A percentile compares a stretch with the other conserved stretches of the same genome.
phyloP scores from a whole-genome alignment of 2,329 filamentous ascomycete genomes.

The Aspergillus clavatus region DNA sequence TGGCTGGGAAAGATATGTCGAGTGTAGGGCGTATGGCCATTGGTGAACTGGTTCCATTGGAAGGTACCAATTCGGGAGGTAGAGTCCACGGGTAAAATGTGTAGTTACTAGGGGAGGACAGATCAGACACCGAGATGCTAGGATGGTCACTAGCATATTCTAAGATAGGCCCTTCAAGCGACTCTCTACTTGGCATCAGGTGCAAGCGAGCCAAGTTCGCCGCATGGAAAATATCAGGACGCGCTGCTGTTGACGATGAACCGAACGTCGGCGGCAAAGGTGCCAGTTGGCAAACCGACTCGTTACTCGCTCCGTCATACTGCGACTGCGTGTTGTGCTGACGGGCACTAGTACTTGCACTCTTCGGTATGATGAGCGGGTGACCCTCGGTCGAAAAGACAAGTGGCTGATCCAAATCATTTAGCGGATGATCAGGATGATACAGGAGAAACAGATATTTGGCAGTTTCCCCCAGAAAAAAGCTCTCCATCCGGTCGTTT shows the following conservation, averaged over 20 bases:
- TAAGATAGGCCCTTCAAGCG: conserved; percentile 54
- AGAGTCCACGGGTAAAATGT: conserved; percentile 93
- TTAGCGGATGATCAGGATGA: conserved; percentile 78
- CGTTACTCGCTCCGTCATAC: conserved; percentile 10
- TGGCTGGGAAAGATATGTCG: conserved; percentile 60
- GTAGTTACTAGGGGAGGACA: conserved; percentile 65
- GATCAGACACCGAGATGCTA: conserved; percentile 51
- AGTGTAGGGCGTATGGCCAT: conserved; percentile 69
- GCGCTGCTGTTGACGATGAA: conserved; percentile 72
- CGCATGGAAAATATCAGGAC: conserved; percentile 80
- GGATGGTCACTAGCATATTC: conserved; percentile 53
- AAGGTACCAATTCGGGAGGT: conserved; percentile 67
- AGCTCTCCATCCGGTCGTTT: conserved; percentile 96
- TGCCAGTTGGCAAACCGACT: conserved; percentile 63
- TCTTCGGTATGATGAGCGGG: conserved; percentile 74
- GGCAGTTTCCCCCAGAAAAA: conserved; percentile 92
- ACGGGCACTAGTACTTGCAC: conserved; percentile 16
- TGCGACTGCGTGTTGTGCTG: conserved; percentile 10
- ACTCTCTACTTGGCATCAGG: conserved; percentile 57
- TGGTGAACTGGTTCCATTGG: conserved; percentile 69
- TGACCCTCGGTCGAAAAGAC: conserved; percentile 97
- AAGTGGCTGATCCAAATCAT: conserved; percentile 76
- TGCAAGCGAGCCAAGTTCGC: conserved; percentile 79
- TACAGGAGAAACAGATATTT: conserved; percentile 95
- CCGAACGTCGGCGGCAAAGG: conserved; percentile 59